Conservation (phyloP, 306 rosid genomes). For the Cyclanthera cordifolia region DNA sequence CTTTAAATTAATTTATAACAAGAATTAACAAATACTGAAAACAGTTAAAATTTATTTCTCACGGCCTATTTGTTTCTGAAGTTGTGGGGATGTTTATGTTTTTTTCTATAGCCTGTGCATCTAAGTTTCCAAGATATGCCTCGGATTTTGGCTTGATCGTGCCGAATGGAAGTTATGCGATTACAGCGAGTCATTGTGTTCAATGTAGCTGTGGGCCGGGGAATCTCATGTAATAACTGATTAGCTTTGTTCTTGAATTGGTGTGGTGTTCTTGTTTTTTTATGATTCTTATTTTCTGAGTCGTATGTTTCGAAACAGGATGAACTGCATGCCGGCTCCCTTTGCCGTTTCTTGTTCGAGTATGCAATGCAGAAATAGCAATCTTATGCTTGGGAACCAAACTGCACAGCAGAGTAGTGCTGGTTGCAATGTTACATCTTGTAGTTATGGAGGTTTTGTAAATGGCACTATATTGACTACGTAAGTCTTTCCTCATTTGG, state of each 20-base stretch:
- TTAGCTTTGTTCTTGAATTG: constrained; percentile 13
- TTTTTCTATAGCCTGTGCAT: constrained; percentile 60
- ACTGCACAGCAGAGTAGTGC: constrained; percentile 63
- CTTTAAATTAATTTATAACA: too few relatives aligned
- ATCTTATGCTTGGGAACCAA: constrained; percentile 76
- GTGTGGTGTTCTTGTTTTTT: neutral
- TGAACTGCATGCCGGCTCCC: constrained; percentile 96
- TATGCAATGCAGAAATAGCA: constrained; percentile 85
- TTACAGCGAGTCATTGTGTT: constrained; percentile 86
- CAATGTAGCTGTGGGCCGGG: constrained; percentile 97
- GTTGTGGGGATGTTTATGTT: constrained; percentile 14
- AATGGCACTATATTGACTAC: constrained; percentile 67
- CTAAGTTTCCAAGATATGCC: constrained; percentile 57
- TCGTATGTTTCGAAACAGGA: constrained; percentile 33
- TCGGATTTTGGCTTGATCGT: constrained; percentile 77
- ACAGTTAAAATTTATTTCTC: neutral
- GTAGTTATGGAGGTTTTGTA: constrained; percentile 61
- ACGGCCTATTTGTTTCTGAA: neutral
- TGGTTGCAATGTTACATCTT: constrained; percentile 89
- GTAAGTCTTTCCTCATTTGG: constrained; percentile 30
- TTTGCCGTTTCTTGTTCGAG: constrained; percentile 92
- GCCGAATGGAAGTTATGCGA: constrained; percentile 89
- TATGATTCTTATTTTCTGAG: neutral
- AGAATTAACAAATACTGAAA: neutral
- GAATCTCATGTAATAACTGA: constrained; percentile 60